Conservation (phyloP, 208 protist species). For the Leptomonas pyrrhocoris region DNA sequence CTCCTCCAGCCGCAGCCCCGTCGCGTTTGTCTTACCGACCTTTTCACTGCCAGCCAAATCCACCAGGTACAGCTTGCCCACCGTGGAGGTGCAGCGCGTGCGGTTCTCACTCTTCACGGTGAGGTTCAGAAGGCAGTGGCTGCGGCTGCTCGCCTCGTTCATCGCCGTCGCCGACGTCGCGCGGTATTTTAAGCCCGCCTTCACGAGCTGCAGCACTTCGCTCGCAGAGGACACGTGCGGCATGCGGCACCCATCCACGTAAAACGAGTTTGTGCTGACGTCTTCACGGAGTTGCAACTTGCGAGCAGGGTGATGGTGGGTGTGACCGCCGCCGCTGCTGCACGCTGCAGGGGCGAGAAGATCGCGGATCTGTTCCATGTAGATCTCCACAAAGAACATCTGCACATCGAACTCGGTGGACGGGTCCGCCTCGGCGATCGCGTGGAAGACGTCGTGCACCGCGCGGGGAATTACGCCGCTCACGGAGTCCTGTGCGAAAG, state of each 20-base stretch:
- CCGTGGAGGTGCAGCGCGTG: conserved; percentile 56
- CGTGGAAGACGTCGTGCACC: conserved; percentile 90
- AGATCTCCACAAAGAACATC: conserved; percentile 97
- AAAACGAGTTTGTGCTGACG: conserved; percentile 66
- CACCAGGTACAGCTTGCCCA: conserved; percentile 90
- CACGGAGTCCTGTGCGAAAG: conserved; percentile 17
- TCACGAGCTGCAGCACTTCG: conserved; percentile 90
- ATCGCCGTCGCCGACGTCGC: conserved; percentile 85
- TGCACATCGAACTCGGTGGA: conserved; percentile 93
- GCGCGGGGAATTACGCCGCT: conserved; percentile 94
- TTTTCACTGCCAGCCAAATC: conserved; percentile 93
- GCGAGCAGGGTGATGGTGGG: background rate
- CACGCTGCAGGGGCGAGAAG: conserved; percentile 67
- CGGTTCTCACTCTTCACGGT: conserved; percentile 73
- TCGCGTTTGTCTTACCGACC: conserved; percentile 82
- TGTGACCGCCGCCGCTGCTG: background rate
- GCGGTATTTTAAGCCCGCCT: conserved; percentile 66
- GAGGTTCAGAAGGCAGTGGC: conserved; percentile 86
- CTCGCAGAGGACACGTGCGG: conserved; percentile 77
- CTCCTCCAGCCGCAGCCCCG: conserved; percentile 88
- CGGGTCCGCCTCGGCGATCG: conserved; percentile 65
- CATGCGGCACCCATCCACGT: conserved; percentile 90
- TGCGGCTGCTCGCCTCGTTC: conserved; percentile 88
- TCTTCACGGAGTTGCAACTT: conserved; percentile 79
- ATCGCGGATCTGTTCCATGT: conserved; percentile 97